phyloP scores from a whole-genome alignment of 495 filamentous ascomycete genomes.

The Mycothermus thermophilus region DNA sequence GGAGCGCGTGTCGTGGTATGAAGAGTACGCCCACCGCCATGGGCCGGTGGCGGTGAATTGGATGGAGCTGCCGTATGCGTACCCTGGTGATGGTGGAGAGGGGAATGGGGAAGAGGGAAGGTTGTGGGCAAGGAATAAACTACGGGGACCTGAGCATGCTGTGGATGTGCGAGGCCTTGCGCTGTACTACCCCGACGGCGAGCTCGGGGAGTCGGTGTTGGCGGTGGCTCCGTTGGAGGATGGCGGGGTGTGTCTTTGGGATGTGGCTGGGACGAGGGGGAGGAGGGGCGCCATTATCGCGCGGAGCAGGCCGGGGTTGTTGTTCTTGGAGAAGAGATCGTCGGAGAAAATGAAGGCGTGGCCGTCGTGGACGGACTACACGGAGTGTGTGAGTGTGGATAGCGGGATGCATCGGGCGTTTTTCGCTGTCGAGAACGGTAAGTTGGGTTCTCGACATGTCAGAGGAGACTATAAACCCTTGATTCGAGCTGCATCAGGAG shows the following conservation, averaged over 20 bases:
- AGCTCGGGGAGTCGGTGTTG: slow-evolving; percentile 35
- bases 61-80: slow-evolving; percentile 41
- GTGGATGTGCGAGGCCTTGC: slow-evolving; percentile 53
- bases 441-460: slow-evolving; percentile 15
- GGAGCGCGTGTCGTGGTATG: slow-evolving; percentile 65
- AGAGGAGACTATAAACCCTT: not conserved
- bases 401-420: slow-evolving; percentile 54
- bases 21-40: slow-evolving; percentile 75
- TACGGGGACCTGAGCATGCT: slow-evolving; percentile 12
- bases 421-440: slow-evolving; percentile 59
- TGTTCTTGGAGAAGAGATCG: slow-evolving; percentile 37
- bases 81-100: slow-evolving; percentile 22
- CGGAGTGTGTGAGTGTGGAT: slow-evolving; percentile 76
- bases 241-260: slow-evolving; percentile 76
- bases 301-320: slow-evolving; percentile 48
- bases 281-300: slow-evolving; percentile 52
- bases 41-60: slow-evolving; percentile 60
- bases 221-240: slow-evolving; percentile 73
- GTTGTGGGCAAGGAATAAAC: not conserved
- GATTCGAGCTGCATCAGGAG: not conserved
- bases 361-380: slow-evolving; percentile 29
- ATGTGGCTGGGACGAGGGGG: slow-evolving; percentile 48
- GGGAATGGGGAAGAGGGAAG: slow-evolving; percentile 5
- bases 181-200: slow-evolving; percentile 40
- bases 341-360: too few species aligned